Evolutionary conservation across 106 monocot genomes (phyloP).

Genomic region (Posidonia australis): DNA sequence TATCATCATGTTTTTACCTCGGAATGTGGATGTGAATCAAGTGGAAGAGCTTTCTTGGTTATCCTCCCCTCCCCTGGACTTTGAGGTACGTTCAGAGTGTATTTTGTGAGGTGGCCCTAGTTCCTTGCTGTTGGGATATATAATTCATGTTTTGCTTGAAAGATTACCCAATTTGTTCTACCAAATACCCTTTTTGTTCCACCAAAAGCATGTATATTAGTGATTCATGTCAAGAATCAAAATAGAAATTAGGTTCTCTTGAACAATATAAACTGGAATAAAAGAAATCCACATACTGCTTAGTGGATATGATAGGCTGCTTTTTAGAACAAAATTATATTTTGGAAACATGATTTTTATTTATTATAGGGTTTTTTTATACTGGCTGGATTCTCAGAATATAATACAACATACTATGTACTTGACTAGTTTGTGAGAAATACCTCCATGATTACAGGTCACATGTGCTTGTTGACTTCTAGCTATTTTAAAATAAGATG

Average conservation of each 20-base stretch:
- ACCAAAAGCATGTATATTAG: too few species aligned
- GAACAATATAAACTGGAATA: too few species aligned
- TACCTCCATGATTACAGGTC: neutral
- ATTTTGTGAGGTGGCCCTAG: neutral
- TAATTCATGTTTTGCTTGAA: neutral
- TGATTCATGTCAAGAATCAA: too few species aligned
- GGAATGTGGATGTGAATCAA: slow-evolving; percentile 46
- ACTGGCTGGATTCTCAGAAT: neutral
- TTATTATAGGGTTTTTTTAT: neutral
- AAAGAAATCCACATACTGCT: too few species aligned
- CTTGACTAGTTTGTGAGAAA: neutral
- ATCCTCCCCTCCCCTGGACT: slow-evolving; percentile 45
- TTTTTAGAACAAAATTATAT: neutral
- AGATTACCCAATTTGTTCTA: too few species aligned
- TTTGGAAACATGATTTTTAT: neutral
- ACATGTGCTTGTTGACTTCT: neutral
- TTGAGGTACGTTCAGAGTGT: slow-evolving; percentile 26
- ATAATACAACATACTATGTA: neutral
- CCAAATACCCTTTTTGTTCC: too few species aligned
- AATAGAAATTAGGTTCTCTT: too few species aligned
- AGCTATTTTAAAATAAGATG: neutral
- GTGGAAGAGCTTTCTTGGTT: slow-evolving; percentile 78
- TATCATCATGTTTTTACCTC: slow-evolving; percentile 70
- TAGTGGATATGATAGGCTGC: too few species aligned
- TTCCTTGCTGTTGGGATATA: neutral